phyloP scores from a whole-genome alignment of 495 filamentous ascomycete species.

The Zalerion maritima region DNA sequence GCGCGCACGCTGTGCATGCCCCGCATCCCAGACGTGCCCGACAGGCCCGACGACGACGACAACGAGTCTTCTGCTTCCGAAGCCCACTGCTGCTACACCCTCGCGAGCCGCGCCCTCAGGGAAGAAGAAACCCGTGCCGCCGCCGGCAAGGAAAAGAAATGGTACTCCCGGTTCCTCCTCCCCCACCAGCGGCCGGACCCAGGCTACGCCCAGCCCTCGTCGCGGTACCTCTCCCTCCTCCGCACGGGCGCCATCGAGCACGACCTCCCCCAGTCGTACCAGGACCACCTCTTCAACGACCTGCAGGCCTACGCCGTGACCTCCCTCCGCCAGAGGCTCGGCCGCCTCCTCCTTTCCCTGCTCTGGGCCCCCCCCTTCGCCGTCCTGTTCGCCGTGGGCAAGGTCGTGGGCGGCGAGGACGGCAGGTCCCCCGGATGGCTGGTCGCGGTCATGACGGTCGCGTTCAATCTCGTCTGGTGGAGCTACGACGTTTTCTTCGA shows the following conservation, averaged over 20 bases:
- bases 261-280: slow-evolving; percentile 59
- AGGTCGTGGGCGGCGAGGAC: slow-evolving; percentile 40
- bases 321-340: slow-evolving; percentile 47
- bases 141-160: slow-evolving; percentile 9
- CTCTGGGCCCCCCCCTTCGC: slow-evolving; percentile 47
- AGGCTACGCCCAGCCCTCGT: slow-evolving; percentile 64
- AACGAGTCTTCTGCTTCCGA: too few relatives aligned
- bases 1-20: slow-evolving; percentile 31
- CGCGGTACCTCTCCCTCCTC: slow-evolving; percentile 68
- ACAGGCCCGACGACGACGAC: slow-evolving; percentile 6
- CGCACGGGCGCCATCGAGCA: slow-evolving; percentile 63
- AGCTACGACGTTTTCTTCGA: slow-evolving; percentile 60
- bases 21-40: slow-evolving; percentile 14
- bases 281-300: slow-evolving; percentile 45
- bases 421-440: slow-evolving; percentile 59
- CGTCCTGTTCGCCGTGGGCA: slow-evolving; percentile 29
- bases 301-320: slow-evolving; percentile 59
- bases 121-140: slow-evolving; percentile 7
- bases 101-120: too few relatives aligned
- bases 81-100: too few relatives aligned
- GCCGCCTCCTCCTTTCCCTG: slow-evolving; percentile 41
- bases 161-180: slow-evolving; percentile 18
- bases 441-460: slow-evolving; percentile 21
- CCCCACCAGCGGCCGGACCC: slow-evolving; percentile 42
- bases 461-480: slow-evolving; percentile 50